phyloP scores from a whole-genome alignment of 805 yeast species.

The Hyphopichia homilentoma region DNA sequence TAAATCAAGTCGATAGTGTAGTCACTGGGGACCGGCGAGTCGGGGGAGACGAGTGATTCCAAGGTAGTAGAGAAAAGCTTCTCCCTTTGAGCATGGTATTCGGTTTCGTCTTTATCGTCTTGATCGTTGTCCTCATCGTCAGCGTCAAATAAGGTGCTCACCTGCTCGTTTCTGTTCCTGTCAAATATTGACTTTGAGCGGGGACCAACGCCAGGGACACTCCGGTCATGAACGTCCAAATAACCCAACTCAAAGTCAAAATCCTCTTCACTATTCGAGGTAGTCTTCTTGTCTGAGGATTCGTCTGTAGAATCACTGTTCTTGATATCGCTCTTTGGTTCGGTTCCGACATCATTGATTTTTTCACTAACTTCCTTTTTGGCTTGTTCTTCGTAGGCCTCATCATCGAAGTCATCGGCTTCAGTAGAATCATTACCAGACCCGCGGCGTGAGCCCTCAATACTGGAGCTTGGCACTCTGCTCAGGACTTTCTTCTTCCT shows the following conservation, averaged over 20 bases:
- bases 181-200: constrained; percentile 37
- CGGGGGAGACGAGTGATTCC: constrained; percentile 54
- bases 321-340: neutral
- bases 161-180: constrained; percentile 11
- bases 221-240: constrained; percentile 20
- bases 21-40: constrained; percentile 54
- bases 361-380: neutral
- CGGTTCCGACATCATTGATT: neutral
- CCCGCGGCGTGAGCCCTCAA: constrained; percentile 2
- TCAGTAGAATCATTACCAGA: constrained; percentile 1
- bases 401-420: constrained; percentile 2
- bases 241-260: constrained; percentile 25
- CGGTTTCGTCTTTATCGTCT: constrained; percentile 16
- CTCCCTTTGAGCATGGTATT: constrained; percentile 8
- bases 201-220: constrained; percentile 20
- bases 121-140: constrained; percentile 12
- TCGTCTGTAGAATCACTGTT: constrained; percentile 13
- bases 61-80: constrained; percentile 36
- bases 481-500: constrained; percentile 8
- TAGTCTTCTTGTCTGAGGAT: constrained; percentile 18
- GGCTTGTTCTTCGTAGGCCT: neutral
- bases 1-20: constrained; percentile 54
- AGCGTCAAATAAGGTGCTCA: constrained; percentile 6
- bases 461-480: neutral
- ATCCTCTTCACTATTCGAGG: constrained; percentile 26